These are phyloP conservation scores for Colletotrichum liaoningense DNA, from an alignment of 2,329 filamentous ascomycete species.

Conservation along the genomic window DNA sequence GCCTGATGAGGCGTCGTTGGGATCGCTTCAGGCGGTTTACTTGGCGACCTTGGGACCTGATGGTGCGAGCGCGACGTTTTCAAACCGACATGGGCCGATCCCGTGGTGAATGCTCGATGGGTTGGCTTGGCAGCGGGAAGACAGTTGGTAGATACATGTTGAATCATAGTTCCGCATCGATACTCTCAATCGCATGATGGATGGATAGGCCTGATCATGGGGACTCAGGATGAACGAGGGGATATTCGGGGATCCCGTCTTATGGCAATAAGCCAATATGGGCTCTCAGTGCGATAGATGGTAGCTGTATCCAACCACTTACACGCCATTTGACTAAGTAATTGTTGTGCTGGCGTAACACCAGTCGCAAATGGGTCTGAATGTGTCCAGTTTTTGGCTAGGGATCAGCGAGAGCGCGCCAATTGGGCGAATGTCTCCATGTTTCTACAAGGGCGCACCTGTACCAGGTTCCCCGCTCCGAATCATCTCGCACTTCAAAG, in stretches of 20 bases:
- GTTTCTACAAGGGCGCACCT: background rate
- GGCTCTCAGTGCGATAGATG: too few species aligned
- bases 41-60: constrained; percentile 23
- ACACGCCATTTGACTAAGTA: too few species aligned
- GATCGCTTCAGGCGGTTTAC: constrained; percentile 20
- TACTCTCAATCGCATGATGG: too few species aligned
- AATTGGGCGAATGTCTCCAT: background rate
- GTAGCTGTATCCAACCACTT: too few species aligned
- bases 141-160: background rate
- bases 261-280: too few species aligned
- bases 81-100: constrained; percentile 6
- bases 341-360: background rate
- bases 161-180: background rate
- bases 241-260: too few species aligned
- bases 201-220: too few species aligned
- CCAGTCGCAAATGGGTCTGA: too few species aligned
- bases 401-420: background rate
- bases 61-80: constrained; percentile 13
- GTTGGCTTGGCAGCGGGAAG: too few species aligned
- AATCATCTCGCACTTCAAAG: background rate
- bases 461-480: background rate
- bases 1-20: constrained; percentile 18
- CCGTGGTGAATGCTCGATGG: background rate
- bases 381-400: background rate
- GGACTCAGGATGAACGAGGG: too few species aligned